Conservation (phyloP, 495 filamentous ascomycete species). For the Beverwykella pulmonaria region DNA sequence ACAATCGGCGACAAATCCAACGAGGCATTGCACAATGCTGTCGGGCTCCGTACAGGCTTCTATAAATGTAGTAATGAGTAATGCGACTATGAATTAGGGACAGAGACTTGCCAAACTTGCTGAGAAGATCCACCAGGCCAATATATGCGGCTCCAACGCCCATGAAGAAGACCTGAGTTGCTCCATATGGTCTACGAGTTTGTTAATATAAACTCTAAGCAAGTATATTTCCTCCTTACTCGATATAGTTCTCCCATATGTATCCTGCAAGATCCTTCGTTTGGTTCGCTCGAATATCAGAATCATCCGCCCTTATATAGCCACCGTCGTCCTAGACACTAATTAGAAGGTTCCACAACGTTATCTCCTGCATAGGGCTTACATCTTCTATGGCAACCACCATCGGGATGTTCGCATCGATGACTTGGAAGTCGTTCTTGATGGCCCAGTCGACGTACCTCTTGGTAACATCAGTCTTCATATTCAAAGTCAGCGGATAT, state of each 20-base stretch:
- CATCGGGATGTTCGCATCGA: slow-evolving; percentile 68
- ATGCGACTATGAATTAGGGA: neutral
- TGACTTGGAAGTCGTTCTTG: slow-evolving; percentile 70
- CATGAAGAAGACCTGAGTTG: slow-evolving; percentile 75
- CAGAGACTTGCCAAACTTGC: slow-evolving; percentile 42
- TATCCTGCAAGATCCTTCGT: slow-evolving; percentile 79
- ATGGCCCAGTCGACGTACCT: slow-evolving; percentile 83
- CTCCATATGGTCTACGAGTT: slow-evolving; percentile 58
- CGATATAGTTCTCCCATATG: slow-evolving; percentile 96
- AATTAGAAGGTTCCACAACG: slow-evolving; percentile 2
- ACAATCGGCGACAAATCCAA: slow-evolving; percentile 46
- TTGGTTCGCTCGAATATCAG: slow-evolving; percentile 41
- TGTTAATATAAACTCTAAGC: slow-evolving; percentile 4
- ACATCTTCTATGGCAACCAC: slow-evolving; percentile 48
- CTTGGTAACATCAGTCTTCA: slow-evolving; percentile 74
- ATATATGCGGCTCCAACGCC: slow-evolving; percentile 67
- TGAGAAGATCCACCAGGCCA: slow-evolving; percentile 52
- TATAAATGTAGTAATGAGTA: slow-evolving; percentile 20
- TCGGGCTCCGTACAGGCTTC: slow-evolving; percentile 39
- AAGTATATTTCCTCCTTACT: slow-evolving; percentile 50
- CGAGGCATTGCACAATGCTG: slow-evolving; percentile 32
- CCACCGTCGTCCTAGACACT: slow-evolving; percentile 30
- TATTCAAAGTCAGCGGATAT: slow-evolving; percentile 42
- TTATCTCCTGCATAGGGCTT: slow-evolving; percentile 27
- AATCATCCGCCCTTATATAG: slow-evolving; percentile 29